Base-by-base conservation (phyloP, 257 asterid genomes). In the Capsicum chinense region DNA sequence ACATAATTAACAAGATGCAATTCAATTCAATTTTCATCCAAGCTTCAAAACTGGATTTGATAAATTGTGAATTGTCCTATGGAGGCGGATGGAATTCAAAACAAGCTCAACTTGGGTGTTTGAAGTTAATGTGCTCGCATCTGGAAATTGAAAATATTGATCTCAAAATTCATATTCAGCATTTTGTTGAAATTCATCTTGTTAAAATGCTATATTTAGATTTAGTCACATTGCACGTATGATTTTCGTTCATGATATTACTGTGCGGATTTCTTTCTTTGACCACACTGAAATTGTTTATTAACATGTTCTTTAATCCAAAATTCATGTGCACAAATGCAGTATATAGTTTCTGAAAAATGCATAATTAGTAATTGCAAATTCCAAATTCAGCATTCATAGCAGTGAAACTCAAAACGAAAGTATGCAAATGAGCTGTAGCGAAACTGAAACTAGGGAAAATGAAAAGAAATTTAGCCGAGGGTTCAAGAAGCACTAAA, bases 401-500 rank as follows among this genome's bases (percentile, higher is more conserved):
- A 69, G 1, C 15, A 9, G 14, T 63, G 16, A 1, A n/a, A 16
- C 10, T 70, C 56, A 44, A 70, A 70, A 26, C 54, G 13, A 56
- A 70, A 70, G 35, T 9, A 1, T 1, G 33, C 56, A 69, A 17
- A 16, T 17, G 10, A 44, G 48, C 48, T 3, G 48, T 44, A 44
- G 33, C 33, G 1, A 5, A 73, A 5, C 19, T 5, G 60, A 73
- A 42, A 15, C 16, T 4, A 1, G 37, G 9, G 14, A 80, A 7
- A 66, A 9, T 7, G 67, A 50, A 6, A 6, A 56, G 1, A 50
- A 1, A 33, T 80, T 54, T 94, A 42, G 95, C 98, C 95, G 82
- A 90, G 84, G 92, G 91, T 94, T 91, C 88, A 16, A 79, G 92
- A 93, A 83, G 94, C 92, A 82, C 79, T 88, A 87, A 88, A 86